Conservation (phyloP, 2,329 filamentous ascomycete species). For the Diaporthe sp. region DNA sequence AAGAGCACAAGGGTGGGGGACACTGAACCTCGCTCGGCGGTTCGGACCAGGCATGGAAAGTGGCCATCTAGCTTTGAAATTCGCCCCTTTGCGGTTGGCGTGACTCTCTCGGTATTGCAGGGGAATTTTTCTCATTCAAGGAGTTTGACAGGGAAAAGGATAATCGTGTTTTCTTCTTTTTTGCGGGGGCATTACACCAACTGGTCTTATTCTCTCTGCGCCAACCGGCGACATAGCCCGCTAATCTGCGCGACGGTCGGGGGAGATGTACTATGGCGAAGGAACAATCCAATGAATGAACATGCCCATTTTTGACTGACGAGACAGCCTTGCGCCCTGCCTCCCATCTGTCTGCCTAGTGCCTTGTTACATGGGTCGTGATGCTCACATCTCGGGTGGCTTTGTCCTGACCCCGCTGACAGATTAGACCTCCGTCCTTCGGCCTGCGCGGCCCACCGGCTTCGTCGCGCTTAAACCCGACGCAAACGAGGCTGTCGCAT, state of each 20-base stretch:
- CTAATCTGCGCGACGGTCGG: slow-evolving; percentile 26
- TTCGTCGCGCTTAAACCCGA: slow-evolving; percentile 7
- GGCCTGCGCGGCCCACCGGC: not conserved
- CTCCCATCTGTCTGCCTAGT: not conserved
- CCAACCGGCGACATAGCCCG: slow-evolving; percentile 26
- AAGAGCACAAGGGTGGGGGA: slow-evolving; percentile 14
- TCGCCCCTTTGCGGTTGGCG: slow-evolving; percentile 23
- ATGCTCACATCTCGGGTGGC: not conserved
- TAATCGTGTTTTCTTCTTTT: slow-evolving; percentile 31
- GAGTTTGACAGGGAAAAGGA: slow-evolving; percentile 37
- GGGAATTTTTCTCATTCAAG: slow-evolving; percentile 14
- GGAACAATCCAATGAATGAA: slow-evolving; percentile 16
- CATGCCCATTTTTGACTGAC: slow-evolving; percentile 8
- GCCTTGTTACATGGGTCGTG: not conserved
- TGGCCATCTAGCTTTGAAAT: slow-evolving; percentile 20
- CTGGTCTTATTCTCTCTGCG: slow-evolving; percentile 5
- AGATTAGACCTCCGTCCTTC: not conserved
- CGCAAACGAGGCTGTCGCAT: slow-evolving; percentile 9
- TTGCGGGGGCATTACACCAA: slow-evolving; percentile 3
- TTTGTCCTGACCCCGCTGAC: not conserved
- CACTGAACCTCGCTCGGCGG: not conserved
- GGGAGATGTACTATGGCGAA: slow-evolving; percentile 9
- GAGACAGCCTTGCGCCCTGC: not conserved
- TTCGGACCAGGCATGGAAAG: slow-evolving; percentile 27
- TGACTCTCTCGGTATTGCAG: slow-evolving; percentile 32